Percentiles rank a stretch among this genome's conserved stretches.
phyloP scores from a whole-genome alignment of 2,329 filamentous ascomycete species.

The Cordyceps pruinosa region DNA sequence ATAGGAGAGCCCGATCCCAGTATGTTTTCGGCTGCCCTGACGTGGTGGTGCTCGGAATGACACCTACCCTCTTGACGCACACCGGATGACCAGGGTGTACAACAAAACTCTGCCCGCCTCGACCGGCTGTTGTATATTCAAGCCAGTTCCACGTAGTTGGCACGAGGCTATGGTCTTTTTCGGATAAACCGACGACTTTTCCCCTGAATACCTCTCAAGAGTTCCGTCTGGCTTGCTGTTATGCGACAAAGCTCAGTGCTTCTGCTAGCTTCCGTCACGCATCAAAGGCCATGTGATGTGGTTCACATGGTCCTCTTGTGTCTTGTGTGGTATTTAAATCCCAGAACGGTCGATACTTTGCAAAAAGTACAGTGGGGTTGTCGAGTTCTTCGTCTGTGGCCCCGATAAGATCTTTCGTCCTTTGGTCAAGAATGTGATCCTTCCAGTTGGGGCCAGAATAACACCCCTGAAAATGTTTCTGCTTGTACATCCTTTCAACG shows the following conservation, averaged over 20 bases:
- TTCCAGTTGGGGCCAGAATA: background rate
- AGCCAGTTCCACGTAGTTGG: background rate
- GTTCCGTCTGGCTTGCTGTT: background rate
- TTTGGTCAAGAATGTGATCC: background rate
- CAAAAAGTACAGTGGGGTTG: background rate
- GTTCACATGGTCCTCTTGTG: background rate
- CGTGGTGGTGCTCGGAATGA: background rate
- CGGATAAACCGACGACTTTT: background rate
- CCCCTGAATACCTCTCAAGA: background rate
- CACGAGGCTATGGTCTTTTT: too few species aligned
- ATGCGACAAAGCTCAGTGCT: background rate
- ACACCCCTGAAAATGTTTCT: background rate
- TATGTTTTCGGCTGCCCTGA: background rate
- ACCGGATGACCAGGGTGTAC: background rate
- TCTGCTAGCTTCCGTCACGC: background rate
- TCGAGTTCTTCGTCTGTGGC: background rate
- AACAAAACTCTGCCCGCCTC: background rate
- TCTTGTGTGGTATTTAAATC: background rate
- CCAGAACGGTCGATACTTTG: background rate
- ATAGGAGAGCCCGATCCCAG: background rate
- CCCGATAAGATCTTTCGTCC: background rate
- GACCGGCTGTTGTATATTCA: background rate
- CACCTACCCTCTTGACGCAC: background rate
- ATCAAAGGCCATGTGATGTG: background rate
- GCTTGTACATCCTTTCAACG: background rate